phyloP scores from a whole-genome alignment of 345 rosid species.

The Tarenaya hassleriana region DNA sequence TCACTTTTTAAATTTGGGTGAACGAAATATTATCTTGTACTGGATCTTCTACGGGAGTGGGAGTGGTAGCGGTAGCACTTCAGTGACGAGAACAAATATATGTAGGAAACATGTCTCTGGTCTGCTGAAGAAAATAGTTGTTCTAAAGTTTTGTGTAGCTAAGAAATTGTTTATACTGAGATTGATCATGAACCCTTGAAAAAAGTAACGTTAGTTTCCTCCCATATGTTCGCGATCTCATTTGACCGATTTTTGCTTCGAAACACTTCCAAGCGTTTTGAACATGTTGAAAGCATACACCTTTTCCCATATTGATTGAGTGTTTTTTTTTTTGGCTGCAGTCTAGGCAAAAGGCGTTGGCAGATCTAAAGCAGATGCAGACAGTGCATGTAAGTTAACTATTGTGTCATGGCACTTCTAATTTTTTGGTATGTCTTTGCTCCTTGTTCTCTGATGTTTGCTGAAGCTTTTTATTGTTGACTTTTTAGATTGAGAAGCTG shows the following conservation, averaged over 20 bases:
- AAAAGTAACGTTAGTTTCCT: neutral
- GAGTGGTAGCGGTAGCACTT: no score
- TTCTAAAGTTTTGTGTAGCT: neutral
- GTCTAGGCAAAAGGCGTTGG: slow-evolving; percentile 86
- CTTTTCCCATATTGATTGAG: slow-evolving; percentile 3
- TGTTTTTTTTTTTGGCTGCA: slow-evolving; percentile 36
- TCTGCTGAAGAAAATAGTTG: neutral
- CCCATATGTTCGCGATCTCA: slow-evolving; percentile 8
- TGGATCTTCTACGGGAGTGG: neutral
- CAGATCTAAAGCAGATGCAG: slow-evolving; percentile 74
- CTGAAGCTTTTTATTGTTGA: slow-evolving; percentile 11
- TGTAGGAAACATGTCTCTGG: neutral
- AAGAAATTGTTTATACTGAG: neutral
- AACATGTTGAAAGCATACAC: neutral
- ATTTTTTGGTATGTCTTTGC: slow-evolving; percentile 1
- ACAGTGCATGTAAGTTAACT: slow-evolving; percentile 55
- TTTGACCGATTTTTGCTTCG: neutral
- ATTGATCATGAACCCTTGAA: slow-evolving; percentile 3
- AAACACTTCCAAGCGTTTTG: neutral
- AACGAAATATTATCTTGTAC: slow-evolving; percentile 1
- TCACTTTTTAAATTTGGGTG: slow-evolving; percentile 6
- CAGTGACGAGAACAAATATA: no score
- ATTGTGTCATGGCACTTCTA: slow-evolving; percentile 2
- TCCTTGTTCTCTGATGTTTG: slow-evolving; percentile 9
- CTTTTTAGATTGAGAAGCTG: slow-evolving; percentile 63